Base-by-base conservation (phyloP, 1,284 basidiomycete species). In the Anthracocystis panici-leucophaei region DNA sequence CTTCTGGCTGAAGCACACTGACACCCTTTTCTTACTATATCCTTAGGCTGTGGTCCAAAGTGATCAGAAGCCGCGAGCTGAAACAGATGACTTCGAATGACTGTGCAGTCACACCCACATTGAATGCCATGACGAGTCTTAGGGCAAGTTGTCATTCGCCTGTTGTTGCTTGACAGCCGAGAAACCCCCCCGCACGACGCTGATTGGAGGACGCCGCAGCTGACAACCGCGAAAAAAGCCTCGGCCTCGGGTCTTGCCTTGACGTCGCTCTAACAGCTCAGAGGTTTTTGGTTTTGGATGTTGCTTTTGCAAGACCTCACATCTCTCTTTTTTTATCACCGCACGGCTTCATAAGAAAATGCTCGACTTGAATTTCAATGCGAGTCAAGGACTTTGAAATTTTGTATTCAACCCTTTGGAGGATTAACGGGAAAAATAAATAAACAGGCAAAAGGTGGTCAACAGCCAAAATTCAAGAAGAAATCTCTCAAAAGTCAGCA, bases 121-220 rank as follows among this genome's bases (percentile, higher is more conserved):
- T 14, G 35, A 16, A 38, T 14, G 35, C 3, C 35, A 38, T 14
- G 14, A 16, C 12, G 8, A 33, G 33, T 33, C 33, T 33, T 16
- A 9, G 14, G 14, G 10, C 3, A 3, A 38, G 35, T 14, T 38
- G 35, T 31, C 20, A 11, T 5, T 31, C 9, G 27, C 29, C 20
- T 14, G 14, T 25, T 16, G 38, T 35, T 33, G 35, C 45, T 42
- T 48, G 54, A 57, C 48, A 38, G 33, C 9, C 18, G 25, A 18
- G n/a, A n/a, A n/a, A n/a, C n/a, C n/a, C n/a, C n/a, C n/a, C n/a
- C n/a, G n/a, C n/a, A n/a, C n/a, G n/a, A 6, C 10, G 40, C 50
- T 58, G 65, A 53, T 49, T 48, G 59, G 55, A 58, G 55, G 59
- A 69, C 60, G 67, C 67, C 67, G 67, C 67, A 70, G 57, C 67